Evolutionary conservation across 805 yeast genomes (phyloP), one percentile per base, ranked within the genome.

Genomic region (Wickerhamomyces strasburgensis): DNA sequence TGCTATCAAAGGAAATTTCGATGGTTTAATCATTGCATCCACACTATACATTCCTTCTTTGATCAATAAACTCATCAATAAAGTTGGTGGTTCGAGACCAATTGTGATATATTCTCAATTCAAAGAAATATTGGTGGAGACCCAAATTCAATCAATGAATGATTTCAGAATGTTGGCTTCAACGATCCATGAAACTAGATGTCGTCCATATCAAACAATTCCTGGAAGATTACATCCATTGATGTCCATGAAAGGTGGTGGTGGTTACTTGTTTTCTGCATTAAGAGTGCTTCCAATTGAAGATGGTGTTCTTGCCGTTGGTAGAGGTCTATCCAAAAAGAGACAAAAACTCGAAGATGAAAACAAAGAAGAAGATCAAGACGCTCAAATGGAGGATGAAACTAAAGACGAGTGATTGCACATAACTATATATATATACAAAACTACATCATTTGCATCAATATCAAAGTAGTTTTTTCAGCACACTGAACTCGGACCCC

Each of bases 201-300:
- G 84, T 10, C 74, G 97, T 46, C 80, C 80, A 34, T 89, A 83
- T 57, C 99, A 93, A 65, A 87, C 97, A 3, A 77, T 90, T 19
- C 86, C 95, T 14, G 98, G 98, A 6, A 79, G 94, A 56, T 67
- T 90, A 52, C 99, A 93, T 59, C 99, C 99, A 1, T 56, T 80
- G 42, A 93, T 93, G 99, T 85, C 97, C 0, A 79, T 82, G 71
- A 73, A 86, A 51, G 88, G 95, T 6, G 89, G 83, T 40, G 98
- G 97, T 44, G 99, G 99, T 0, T 90, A 78, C 57, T 57, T 93
- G 3, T 64, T 88, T 47, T 73, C 78, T 66, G 95, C 90, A 3
- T 74, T 84, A 13, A 70, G 84, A 33, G 97, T 93, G 0, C 64
- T 78, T 36, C 96, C 96, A 3, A 61, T 68, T 31, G 81, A 73